Percentiles rank a stretch among this genome's conserved stretches.
Evolutionary conservation across 2,329 filamentous ascomycete species (phyloP).

Genomic region (Emmonsia crescens): DNA sequence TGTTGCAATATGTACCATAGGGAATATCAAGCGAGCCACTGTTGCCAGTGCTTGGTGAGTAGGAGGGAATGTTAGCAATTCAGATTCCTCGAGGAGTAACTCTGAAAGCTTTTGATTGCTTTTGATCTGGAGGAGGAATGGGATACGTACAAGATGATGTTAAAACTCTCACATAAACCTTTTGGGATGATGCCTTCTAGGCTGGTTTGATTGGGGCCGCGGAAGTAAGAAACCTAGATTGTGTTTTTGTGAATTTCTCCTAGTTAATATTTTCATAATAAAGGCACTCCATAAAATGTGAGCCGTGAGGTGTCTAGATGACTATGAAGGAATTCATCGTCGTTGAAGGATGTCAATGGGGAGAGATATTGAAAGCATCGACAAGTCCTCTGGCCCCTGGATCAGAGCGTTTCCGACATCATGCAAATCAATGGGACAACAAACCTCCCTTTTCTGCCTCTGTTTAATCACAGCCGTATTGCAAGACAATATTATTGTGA

Average conservation of each 20-base stretch:
- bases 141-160: neutral
- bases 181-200: neutral
- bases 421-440: neutral
- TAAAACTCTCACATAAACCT: neutral
- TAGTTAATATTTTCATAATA: neutral
- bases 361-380: neutral
- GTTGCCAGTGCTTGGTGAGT: neutral
- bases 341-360: neutral
- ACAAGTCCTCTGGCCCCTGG: too few relatives aligned
- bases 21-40: neutral
- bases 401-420: neutral
- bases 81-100: neutral
- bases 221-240: neutral
- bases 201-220: neutral
- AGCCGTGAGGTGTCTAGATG: neutral
- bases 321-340: neutral
- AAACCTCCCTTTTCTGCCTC: neutral
- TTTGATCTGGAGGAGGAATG: neutral
- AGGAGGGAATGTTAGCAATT: neutral
- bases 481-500: neutral
- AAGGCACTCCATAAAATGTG: neutral
- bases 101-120: neutral
- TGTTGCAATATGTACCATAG: neutral
- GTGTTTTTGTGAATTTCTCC: neutral
- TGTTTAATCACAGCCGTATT: neutral